Base-by-base conservation (phyloP, 2,329 filamentous ascomycete species). In the Karstenula rhodostoma region DNA sequence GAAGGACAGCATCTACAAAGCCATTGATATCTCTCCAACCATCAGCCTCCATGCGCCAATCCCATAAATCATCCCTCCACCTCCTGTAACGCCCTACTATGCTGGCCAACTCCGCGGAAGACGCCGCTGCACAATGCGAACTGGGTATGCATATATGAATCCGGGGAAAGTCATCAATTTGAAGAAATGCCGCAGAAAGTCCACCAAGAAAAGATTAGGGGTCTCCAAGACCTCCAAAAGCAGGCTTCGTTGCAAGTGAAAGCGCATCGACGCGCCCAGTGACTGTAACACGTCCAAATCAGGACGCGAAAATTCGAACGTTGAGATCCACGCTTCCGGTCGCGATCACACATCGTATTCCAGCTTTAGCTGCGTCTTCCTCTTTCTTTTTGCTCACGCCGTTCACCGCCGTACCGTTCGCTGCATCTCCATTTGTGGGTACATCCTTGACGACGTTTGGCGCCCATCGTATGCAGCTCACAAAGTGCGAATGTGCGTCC, bases 381-480 rank as follows among this genome's bases (percentile, higher is more conserved):
- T 82, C 82, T 54, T 85, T 83, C 73, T 89, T 89, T 71, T 83
- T 81, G 37, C 66, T 68, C 22, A 66, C 59, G 19, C 82, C 81
- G 50, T 85, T 84, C 40, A 78, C 77, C 46, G 68, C 65, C 29
- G 69, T 65, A 1, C 80, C 80, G 59, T 81, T 83, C 51, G 79
- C 72, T 2, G 78, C 77, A 44, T 78, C 77, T 9, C 75, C 78
- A 53, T 79, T 80, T 37, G 71, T 66, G 52, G 74, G 73, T 1
- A 74, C 80, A 60, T 91, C 87, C 70, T 90, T 92, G 62, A 87
- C 82, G 25, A 92, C 82, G 42, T 87, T 87, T 0, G 94, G 94
- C 1, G 93, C 94, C 94, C 94, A 98, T 63, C 93, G 82, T 70
- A 97, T 83, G 73, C 91, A 94, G 61, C 87, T 93, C 52, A 97